phyloP scores from a whole-genome alignment of 2,329 filamentous ascomycete species.

The Fusarium tanahbumbuense region DNA sequence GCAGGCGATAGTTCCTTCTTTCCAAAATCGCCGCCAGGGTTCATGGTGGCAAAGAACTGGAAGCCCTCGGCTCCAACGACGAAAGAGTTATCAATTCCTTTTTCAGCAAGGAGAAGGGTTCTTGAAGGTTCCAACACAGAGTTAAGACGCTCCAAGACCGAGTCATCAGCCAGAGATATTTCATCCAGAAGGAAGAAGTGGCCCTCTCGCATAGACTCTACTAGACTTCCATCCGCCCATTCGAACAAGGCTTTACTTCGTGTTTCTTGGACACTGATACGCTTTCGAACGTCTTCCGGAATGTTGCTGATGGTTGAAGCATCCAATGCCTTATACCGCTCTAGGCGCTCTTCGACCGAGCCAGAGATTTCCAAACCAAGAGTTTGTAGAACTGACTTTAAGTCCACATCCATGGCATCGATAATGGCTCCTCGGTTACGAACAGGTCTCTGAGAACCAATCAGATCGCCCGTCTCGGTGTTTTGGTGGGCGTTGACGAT shows the following conservation, averaged over 20 bases:
- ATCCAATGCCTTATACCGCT: constrained; percentile 64
- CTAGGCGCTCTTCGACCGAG: constrained; percentile 67
- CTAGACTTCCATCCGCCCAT: constrained; percentile 94
- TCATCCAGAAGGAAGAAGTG: constrained; percentile 96
- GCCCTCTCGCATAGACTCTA: constrained; percentile 91
- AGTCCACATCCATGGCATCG: constrained; percentile 71
- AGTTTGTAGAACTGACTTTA: constrained; percentile 60
- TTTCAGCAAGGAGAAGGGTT: constrained; percentile 90
- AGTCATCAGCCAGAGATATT: constrained; percentile 97
- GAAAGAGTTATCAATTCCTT: constrained; percentile 85
- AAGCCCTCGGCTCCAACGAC: constrained; percentile 82
- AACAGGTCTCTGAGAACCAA: constrained; percentile 92
- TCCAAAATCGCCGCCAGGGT: constrained; percentile 97
- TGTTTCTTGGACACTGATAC: constrained; percentile 61
- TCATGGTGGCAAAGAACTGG: constrained; percentile 99
- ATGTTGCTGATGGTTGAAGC: constrained; percentile 61
- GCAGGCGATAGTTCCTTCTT: constrained; percentile 98
- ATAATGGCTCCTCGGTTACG: constrained; percentile 83
- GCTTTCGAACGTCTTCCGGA: constrained; percentile 60
- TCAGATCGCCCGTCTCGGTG: constrained; percentile 95
- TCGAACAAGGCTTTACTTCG: constrained; percentile 91
- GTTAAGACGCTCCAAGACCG: constrained; percentile 94
- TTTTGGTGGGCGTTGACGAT: constrained; percentile 99
- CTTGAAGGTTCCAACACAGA: constrained; percentile 92
- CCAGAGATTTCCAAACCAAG: constrained; percentile 56